Conservation (phyloP, 2,329 filamentous ascomycete species). For the Trichoderma endophyticum region DNA sequence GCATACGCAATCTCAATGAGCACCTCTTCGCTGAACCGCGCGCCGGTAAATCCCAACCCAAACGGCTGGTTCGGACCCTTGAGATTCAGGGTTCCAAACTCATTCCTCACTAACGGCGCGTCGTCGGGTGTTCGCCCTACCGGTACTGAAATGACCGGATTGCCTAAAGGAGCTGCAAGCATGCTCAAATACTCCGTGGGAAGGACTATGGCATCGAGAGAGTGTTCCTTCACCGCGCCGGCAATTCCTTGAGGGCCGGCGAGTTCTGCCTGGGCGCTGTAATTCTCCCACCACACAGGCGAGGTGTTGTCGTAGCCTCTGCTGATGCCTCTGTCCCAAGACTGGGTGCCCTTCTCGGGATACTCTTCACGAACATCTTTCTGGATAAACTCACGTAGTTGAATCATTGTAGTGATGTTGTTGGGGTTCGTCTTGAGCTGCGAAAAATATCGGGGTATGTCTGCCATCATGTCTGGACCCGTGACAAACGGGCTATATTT, state of each 20-base stretch:
- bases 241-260: slow-evolving; percentile 35
- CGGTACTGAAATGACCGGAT: slow-evolving; percentile 55
- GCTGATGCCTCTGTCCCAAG: slow-evolving; percentile 53
- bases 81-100: slow-evolving; percentile 31
- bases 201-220: neutral
- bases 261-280: slow-evolving; percentile 25
- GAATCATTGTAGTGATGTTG: slow-evolving; percentile 48
- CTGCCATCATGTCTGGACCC: slow-evolving; percentile 49
- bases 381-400: slow-evolving; percentile 56
- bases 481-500: slow-evolving; percentile 36
- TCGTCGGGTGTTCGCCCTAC: slow-evolving; percentile 54
- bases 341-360: slow-evolving; percentile 52
- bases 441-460: slow-evolving; percentile 53
- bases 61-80: slow-evolving; percentile 56
- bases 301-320: neutral
- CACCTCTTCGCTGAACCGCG: slow-evolving; percentile 56
- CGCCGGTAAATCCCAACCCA: slow-evolving; percentile 61
- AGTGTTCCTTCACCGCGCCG: neutral
- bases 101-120: neutral
- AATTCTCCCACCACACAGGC: slow-evolving; percentile 39
- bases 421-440: slow-evolving; percentile 57
- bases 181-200: neutral
- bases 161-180: neutral
- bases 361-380: slow-evolving; percentile 51
- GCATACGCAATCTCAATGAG: slow-evolving; percentile 65